Conservation (phyloP, 2,329 filamentous ascomycete species). For the Aaosphaeria pasadenensis region DNA sequence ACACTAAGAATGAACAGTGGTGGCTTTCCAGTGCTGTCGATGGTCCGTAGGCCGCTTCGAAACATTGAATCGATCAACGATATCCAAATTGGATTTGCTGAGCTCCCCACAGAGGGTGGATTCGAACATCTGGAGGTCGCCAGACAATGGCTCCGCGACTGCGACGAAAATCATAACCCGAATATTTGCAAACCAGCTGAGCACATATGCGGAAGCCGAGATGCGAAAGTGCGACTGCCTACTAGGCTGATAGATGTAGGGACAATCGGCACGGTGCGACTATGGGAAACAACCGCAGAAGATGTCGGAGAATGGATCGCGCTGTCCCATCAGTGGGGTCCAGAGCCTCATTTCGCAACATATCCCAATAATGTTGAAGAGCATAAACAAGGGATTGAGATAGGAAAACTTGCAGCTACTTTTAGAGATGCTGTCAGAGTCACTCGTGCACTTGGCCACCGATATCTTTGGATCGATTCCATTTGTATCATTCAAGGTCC, state of each 20-base stretch:
- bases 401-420: slow-evolving; percentile 12
- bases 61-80: not conserved
- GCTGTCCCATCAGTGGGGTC: slow-evolving; percentile 11
- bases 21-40: too few species aligned
- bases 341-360: slow-evolving; percentile 4
- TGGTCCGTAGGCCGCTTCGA: too few species aligned
- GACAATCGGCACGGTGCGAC: not conserved
- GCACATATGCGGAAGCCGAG: too few species aligned
- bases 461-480: slow-evolving; percentile 19
- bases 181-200: too few species aligned
- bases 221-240: not conserved
- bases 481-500: slow-evolving; percentile 11
- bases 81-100: slow-evolving; percentile 1
- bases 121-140: not conserved
- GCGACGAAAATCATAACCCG: slow-evolving; percentile 3
- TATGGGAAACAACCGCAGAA: not conserved
- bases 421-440: slow-evolving; percentile 15
- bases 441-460: slow-evolving; percentile 8
- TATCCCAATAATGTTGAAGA: slow-evolving; percentile 2
- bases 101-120: not conserved
- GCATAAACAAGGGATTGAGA: slow-evolving; percentile 2
- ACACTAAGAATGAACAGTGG: too few species aligned
- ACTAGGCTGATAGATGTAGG: not conserved
- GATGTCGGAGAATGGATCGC: slow-evolving; percentile 4
- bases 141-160: slow-evolving; percentile 2